Evolutionary conservation across 495 filamentous ascomycete genomes (phyloP).

Genomic region (Podospora sp.): DNA sequence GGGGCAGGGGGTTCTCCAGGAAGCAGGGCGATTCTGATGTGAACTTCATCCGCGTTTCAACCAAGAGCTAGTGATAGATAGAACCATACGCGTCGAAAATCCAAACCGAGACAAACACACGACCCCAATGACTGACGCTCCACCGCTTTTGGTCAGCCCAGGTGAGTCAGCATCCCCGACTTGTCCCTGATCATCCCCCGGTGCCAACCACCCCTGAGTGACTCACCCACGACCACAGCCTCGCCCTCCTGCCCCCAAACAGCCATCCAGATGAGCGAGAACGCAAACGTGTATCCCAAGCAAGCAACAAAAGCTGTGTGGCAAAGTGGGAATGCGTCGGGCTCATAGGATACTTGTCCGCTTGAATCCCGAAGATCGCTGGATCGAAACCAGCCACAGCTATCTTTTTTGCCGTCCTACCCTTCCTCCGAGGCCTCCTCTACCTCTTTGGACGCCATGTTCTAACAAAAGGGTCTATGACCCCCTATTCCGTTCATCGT

Average conservation of each 20-base stretch:
- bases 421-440: not conserved
- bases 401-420: not conserved
- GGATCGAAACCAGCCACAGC: constrained; percentile 15
- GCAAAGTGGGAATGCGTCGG: constrained; percentile 16
- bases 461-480: not conserved
- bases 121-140: not conserved
- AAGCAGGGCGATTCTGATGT: too few relatives aligned
- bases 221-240: not conserved
- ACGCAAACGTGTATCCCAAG: not conserved
- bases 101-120: too few relatives aligned
- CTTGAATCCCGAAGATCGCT: constrained; percentile 8
- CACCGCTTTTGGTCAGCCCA: not conserved
- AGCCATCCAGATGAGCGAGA: not conserved
- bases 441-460: not conserved
- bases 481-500: too few relatives aligned
- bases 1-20: too few relatives aligned
- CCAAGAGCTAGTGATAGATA: too few relatives aligned
- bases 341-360: constrained; percentile 6
- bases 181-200: not conserved
- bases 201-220: not conserved
- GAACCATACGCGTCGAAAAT: too few relatives aligned
- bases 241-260: not conserved
- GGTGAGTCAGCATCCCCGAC: not conserved
- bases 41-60: too few relatives aligned
- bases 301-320: constrained; percentile 1